Evolutionary conservation across 495 filamentous ascomycete genomes (phyloP), one percentile per base, ranked within the genome.

Genomic region (Penicillium manginii): DNA sequence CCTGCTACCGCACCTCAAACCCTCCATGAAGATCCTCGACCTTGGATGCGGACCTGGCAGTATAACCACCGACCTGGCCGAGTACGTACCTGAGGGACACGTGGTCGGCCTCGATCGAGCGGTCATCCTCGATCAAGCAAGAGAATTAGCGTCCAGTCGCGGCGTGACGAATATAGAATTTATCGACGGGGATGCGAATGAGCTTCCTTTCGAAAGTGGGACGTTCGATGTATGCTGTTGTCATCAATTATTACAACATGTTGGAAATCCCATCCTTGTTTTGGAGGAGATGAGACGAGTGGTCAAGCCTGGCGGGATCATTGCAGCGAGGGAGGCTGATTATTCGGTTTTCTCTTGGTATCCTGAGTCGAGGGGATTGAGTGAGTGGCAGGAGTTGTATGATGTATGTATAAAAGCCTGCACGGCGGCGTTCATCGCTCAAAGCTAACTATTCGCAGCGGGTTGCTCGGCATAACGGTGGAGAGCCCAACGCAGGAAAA

Each of bases 41-140:
- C 73, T 86, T 29, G 84, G 84, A 46, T 86, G 83, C 63, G 83
- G 84, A 14, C 83, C 82, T 0, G 83, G 83, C 18, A 82, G 76
- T 22, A 86, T 86, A 57, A 85, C 83, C 1, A 64, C 77, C 1
- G 83, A 81, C 47, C 63, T 86, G 7, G 82, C 82, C 10, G 53
- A 57, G 1, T 65, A 74, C 35, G 77, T 81, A 1, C 76, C 81
- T 0, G 43, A 78, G 32, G 84, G 82, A 12, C 63, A 68, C 39
- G 72, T 83, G 8, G 74, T 66, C 0, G 80, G 80, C 15, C 56
- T 83, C 9, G 81, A 83, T 19, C 35, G 59, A 5, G 61, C 33
- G 5, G 61, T 57, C n/a, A 57, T n/a, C n/a, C n/a, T n/a, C 56
- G 8, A 66, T 79, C 60, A 71, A 22, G 80, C 78, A 11, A 73